Evolutionary conservation across 805 yeast species (phyloP).

Genomic region (Yarrowia keelungensis): DNA sequence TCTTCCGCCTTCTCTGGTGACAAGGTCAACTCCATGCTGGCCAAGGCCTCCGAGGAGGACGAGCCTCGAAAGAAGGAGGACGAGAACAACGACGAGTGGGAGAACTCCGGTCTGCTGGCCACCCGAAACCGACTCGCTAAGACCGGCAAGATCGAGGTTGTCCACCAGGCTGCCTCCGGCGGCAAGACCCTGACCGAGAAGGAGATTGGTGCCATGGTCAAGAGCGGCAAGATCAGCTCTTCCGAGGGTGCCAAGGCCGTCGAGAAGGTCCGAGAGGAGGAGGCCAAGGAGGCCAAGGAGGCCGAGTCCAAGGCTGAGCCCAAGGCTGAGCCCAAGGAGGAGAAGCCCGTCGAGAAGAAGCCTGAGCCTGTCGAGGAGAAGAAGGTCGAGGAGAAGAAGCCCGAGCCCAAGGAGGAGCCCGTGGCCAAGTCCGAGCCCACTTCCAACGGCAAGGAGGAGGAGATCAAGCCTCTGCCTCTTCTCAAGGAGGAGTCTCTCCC

Average conservation of each 20-base stretch:
- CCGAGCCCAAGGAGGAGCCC: constrained; percentile 19
- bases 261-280: constrained; percentile 39
- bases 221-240: constrained; percentile 37
- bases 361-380: constrained; percentile 20
- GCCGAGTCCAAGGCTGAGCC: background rate
- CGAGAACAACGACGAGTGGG: constrained; percentile 40
- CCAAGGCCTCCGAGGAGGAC: constrained; percentile 41
- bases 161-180: constrained; percentile 40
- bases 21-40: constrained; percentile 40
- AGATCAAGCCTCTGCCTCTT: constrained; percentile 31
- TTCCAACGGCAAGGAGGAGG: constrained; percentile 16
- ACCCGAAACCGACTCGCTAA: constrained; percentile 41
- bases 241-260: constrained; percentile 39
- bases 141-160: constrained; percentile 41
- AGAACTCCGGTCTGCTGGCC: constrained; percentile 40
- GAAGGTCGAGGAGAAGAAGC: constrained; percentile 15
- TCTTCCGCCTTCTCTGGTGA: constrained; percentile 36
- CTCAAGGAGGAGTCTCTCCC: constrained; percentile 35
- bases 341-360: constrained; percentile 12
- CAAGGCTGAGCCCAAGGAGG: background rate
- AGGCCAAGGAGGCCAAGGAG: constrained; percentile 39
- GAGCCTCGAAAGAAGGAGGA: constrained; percentile 41
- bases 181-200: constrained; percentile 35
- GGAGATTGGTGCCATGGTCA: constrained; percentile 37
- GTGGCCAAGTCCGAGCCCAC: constrained; percentile 12